Percentiles rank a stretch among this genome's conserved stretches.
Evolutionary conservation across 139 green algal species (phyloP).

Genomic region (Chlorella sorokiniana): DNA sequence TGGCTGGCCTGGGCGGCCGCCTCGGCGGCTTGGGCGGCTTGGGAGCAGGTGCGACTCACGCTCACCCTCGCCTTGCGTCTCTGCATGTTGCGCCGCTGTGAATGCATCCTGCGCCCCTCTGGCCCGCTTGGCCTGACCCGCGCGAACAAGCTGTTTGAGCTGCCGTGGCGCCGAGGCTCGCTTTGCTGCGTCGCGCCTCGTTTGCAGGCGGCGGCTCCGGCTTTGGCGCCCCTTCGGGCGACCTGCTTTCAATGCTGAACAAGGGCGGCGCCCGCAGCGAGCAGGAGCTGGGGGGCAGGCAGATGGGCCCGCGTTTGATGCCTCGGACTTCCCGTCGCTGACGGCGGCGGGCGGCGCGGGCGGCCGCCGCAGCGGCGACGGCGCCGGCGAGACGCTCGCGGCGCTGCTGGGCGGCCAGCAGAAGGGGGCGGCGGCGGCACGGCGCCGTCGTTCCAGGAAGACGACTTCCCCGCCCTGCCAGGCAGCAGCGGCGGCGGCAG

Average conservation of each 20-base stretch:
- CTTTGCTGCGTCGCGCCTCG: not conserved
- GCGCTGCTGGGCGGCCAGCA: slow-evolving; percentile 38
- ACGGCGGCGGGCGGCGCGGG: not conserved
- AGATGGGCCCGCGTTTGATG: slow-evolving; percentile 57
- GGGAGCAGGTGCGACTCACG: not conserved
- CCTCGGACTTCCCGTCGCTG: slow-evolving; percentile 68
- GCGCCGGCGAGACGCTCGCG: slow-evolving; percentile 42
- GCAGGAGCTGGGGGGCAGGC: slow-evolving; percentile 30
- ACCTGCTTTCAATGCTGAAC: slow-evolving; percentile 63
- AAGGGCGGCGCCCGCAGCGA: slow-evolving; percentile 21
- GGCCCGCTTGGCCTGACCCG: too few relatives aligned
- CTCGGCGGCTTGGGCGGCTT: slow-evolving; percentile 24
- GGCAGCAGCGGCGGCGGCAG: slow-evolving; percentile 10
- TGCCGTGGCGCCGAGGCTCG: not conserved
- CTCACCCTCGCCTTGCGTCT: not conserved
- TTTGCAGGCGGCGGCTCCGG: slow-evolving; percentile 1
- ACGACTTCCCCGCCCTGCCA: slow-evolving; percentile 79
- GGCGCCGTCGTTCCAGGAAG: slow-evolving; percentile 53
- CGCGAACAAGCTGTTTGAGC: too few relatives aligned
- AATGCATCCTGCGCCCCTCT: not conserved
- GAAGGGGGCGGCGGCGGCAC: slow-evolving; percentile 17
- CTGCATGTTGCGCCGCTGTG: not conserved
- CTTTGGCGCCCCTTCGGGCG: slow-evolving; percentile 38
- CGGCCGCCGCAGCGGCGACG: slow-evolving; percentile 15
- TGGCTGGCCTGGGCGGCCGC: slow-evolving; percentile 17